A percentile compares a stretch with the other conserved stretches of the same genome.
These are phyloP conservation scores for Podaxis sp. DNA, from an alignment of 768 basidiomycete genomes.

Conservation along the genomic window DNA sequence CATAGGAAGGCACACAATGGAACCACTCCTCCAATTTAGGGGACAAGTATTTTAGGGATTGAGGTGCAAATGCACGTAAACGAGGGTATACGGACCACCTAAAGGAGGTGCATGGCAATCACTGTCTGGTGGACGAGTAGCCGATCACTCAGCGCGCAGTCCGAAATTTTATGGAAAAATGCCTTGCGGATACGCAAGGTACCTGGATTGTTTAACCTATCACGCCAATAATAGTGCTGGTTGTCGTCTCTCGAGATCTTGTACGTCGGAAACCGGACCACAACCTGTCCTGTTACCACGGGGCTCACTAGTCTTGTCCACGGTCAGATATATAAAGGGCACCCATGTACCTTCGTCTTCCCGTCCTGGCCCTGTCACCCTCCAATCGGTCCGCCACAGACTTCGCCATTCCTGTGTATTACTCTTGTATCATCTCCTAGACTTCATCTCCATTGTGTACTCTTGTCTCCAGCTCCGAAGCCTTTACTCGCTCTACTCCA, in stretches of 20 bases:
- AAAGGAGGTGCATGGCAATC: neutral
- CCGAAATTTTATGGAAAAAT: neutral
- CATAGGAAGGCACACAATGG: neutral
- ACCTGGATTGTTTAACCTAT: neutral
- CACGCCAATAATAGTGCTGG: conserved; percentile 1
- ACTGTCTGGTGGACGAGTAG: neutral
- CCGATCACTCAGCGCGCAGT: neutral
- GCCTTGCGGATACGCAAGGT: neutral
- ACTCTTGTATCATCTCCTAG: neutral
- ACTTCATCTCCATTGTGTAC: neutral
- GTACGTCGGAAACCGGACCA: conserved; percentile 3
- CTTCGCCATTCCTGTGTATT: neutral
- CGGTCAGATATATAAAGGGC: conserved; percentile 19
- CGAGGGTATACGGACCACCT: neutral
- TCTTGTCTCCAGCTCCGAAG: conserved; percentile 12
- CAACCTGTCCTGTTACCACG: neutral
- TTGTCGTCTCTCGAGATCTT: neutral
- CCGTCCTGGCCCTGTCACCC: neutral
- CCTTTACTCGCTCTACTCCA: conserved; percentile 5
- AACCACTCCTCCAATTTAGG: neutral
- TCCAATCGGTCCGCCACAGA: neutral
- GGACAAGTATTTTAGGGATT: neutral
- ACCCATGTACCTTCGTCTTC: neutral
- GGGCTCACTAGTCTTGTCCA: neutral
- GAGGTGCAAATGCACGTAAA: neutral